Base-by-base conservation (phyloP, 768 basidiomycete genomes). In the Lentinula lateritia region DNA sequence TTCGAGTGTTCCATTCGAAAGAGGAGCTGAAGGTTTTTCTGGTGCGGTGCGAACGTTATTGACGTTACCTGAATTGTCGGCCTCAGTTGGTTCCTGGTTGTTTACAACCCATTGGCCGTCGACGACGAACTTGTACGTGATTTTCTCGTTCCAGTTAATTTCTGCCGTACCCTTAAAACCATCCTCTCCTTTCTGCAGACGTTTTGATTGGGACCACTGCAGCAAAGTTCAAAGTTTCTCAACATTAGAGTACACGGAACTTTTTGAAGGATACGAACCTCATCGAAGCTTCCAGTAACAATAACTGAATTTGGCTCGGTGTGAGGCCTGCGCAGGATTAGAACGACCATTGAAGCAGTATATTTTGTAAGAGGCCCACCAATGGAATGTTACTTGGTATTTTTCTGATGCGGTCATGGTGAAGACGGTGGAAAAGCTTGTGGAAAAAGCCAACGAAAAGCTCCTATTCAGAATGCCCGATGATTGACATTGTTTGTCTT, bases 81-180 rank as follows among this genome's bases (percentile, higher is more conserved):
- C 68, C 71, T 90, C 88, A 57, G 83, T 84, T 6, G 86, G 84
- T 61, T 78, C 78, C 62, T 79, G 78, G 39, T 80, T 77, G 52
- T 78, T 77, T 52, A 79, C 77, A 52, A 75, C 66, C 90, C 89
- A 93, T 62, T 72, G 67, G 39, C 85, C 87, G 69, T 93, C 92
- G 58, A 93, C 90, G 69, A 92, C 76, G 69, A 85, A 93, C 73
- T 93, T 93, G 83, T 89, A 93, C 6, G 75, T 67, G 61, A 90
- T 74, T 67, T 84, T 87, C 54, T 81, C 69, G 52, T 77, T 83
- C 83, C 83, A 90, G 1, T 88, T 86, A 35, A 92, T 75, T 53
- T 73, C 68, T 23, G 82, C 74, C 5, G 72, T 76, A 20, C 79
- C 84, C 58, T 77, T 74, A 72, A 90, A 93, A 4, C 85, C 86